Conservation (phyloP, 1,139 yeast species). For the Diutina rugosa region DNA sequence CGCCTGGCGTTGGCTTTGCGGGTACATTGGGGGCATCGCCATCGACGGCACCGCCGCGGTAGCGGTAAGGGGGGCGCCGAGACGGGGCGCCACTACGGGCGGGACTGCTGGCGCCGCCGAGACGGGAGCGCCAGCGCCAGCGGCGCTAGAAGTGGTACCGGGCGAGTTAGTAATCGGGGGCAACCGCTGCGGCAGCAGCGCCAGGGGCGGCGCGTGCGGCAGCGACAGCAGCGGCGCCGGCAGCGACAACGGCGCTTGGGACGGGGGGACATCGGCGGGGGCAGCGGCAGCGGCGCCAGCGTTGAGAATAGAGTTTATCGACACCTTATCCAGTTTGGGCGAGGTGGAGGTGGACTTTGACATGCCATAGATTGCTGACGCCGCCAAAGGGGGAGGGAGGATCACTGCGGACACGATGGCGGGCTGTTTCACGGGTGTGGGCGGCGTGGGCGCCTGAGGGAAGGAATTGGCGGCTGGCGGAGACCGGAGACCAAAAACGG, state of each 20-base stretch:
- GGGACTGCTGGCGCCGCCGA: no score
- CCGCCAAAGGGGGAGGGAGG: background rate
- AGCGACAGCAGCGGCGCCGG: background rate
- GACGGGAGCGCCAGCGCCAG: no score
- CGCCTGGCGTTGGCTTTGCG: background rate
- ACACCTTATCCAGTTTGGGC: slow-evolving; percentile 1
- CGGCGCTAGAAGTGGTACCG: no score
- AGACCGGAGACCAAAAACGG: no score
- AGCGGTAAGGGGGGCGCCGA: background rate
- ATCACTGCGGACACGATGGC: background rate
- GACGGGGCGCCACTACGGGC: no score
- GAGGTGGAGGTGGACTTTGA: slow-evolving; percentile 1
- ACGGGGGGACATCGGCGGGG: background rate
- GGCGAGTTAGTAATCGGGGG: background rate
- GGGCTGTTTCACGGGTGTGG: background rate
- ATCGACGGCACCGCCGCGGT: background rate
- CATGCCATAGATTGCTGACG: slow-evolving; percentile 1
- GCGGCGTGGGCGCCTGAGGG: background rate
- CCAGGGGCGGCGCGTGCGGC: background rate
- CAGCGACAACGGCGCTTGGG: background rate
- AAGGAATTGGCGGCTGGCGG: background rate
- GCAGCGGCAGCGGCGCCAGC: background rate
- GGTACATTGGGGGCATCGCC: background rate
- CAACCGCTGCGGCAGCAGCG: background rate
- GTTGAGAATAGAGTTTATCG: background rate